Evolutionary conservation across 208 protist species (phyloP), one percentile per base, ranked within the genome.

Genomic region (Histomonas meleagridis): DNA sequence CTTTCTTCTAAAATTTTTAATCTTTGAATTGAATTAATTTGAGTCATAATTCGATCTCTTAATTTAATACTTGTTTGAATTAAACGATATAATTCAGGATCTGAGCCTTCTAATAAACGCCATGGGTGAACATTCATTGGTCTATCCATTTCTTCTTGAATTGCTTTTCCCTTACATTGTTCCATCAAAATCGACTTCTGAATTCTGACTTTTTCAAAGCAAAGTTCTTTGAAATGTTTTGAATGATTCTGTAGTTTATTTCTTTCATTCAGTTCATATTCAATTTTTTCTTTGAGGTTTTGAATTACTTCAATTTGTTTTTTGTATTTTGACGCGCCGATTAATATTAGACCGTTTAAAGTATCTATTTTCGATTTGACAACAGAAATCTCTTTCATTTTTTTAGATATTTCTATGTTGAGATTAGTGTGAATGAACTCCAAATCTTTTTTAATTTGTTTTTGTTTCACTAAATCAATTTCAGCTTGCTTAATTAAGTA

Each of bases 81-180:
- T 93, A 98, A 98, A 90, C 97, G 96, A 21, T 99, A 94, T 62
- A 97, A 96, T 91, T 99, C 97, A 91, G 97, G 96, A 57, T 97
- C 93, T 38, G 76, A 79, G 26, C 92, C 97, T 86, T 99, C 97
- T 21, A 99, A 94, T 76, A 96, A 96, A 62, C 98, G 95, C 98
- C 98, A 99, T 7, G 97, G 94, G 94, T 99, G 98, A n/a, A 99
- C 96, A 93, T 99, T 99, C 93, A 98, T 97, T n/a, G 97, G 97
- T 51, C 96, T 98, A 93, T 98, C 94, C 0, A 99, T 94, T 94
- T 99, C 98, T 90, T 99, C 97, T 3, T 95, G 94, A 32, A 99
- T 94, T 14, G 97, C 97, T 79, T 91, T 92, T 23, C 92, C 60
- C n/a, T 94, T 94, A 23, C 91, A 92, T 40, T 91, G 81, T 70